These are phyloP conservation scores for Epichloe coenophiala DNA, from an alignment of 2,329 filamentous ascomycete species.

Conservation along the genomic window DNA sequence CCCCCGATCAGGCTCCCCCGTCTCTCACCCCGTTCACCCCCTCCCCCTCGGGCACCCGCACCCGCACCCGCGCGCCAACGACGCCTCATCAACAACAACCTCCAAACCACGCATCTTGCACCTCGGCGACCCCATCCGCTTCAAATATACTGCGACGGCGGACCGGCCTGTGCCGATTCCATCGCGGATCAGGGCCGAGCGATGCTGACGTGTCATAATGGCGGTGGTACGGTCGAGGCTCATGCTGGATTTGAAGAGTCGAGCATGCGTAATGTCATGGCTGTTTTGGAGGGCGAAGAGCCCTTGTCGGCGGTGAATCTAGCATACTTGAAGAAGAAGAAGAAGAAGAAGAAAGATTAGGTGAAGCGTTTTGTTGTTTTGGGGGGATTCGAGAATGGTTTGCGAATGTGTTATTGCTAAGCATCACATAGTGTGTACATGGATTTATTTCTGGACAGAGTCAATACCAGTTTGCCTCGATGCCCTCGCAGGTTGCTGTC, in stretches of 20 bases:
- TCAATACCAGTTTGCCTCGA: too few relatives aligned
- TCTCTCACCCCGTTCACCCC: slow-evolving; percentile 3
- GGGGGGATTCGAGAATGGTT: not conserved
- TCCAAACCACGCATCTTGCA: slow-evolving; percentile 49
- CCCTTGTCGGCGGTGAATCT: slow-evolving; percentile 50
- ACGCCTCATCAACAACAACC: slow-evolving; percentile 11
- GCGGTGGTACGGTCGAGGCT: slow-evolving; percentile 52
- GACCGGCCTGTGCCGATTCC: slow-evolving; percentile 55
- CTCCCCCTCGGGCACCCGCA: not conserved
- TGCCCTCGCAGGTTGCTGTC: too few relatives aligned
- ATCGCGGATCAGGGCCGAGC: slow-evolving; percentile 37
- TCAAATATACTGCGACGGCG: slow-evolving; percentile 61
- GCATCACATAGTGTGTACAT: too few relatives aligned
- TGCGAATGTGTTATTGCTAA: not conserved
- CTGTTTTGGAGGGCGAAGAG: slow-evolving; percentile 36
- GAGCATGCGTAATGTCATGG: slow-evolving; percentile 53
- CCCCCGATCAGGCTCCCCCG: slow-evolving; percentile 32
- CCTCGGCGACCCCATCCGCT: slow-evolving; percentile 52
- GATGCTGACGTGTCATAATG: slow-evolving; percentile 54
- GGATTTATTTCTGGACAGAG: too few relatives aligned
- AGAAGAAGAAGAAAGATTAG: not conserved
- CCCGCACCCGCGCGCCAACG: slow-evolving; percentile 8
- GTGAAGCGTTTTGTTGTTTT: too few relatives aligned
- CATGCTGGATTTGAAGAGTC: slow-evolving; percentile 53
- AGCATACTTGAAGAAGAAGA: slow-evolving; percentile 27